Evolutionary conservation across 306 rosid genomes (phyloP).

Genomic region (Casuarina equisetifolia): DNA sequence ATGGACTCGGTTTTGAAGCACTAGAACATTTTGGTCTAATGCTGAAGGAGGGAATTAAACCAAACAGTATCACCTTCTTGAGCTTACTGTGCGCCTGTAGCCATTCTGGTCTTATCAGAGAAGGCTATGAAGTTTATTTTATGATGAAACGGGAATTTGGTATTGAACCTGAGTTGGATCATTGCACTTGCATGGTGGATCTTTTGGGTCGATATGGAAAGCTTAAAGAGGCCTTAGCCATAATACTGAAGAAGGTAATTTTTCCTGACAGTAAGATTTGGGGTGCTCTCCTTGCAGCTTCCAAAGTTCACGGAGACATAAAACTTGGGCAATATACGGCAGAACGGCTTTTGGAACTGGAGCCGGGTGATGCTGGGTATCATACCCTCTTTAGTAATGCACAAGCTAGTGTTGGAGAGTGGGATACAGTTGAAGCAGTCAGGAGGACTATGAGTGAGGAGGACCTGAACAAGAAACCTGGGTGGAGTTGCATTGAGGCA

Average conservation of each 20-base stretch:
- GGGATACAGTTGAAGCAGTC: slow-evolving; percentile 56
- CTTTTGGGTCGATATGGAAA: slow-evolving; percentile 51
- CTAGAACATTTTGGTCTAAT: slow-evolving; percentile 35
- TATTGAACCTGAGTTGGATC: slow-evolving; percentile 54
- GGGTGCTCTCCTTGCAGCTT: slow-evolving; percentile 64
- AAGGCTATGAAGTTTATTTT: slow-evolving; percentile 44
- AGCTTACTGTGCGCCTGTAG: slow-evolving; percentile 62
- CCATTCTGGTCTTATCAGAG: slow-evolving; percentile 59
- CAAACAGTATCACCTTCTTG: slow-evolving; percentile 53
- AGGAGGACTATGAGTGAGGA: slow-evolving; percentile 48
- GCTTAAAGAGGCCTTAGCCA: slow-evolving; percentile 50
- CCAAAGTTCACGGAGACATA: slow-evolving; percentile 42
- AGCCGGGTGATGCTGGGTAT: slow-evolving; percentile 55
- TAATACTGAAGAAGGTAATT: slow-evolving; percentile 43
- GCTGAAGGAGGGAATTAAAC: slow-evolving; percentile 39
- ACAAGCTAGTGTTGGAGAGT: slow-evolving; percentile 52
- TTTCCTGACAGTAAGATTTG: slow-evolving; percentile 56
- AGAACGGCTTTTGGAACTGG: slow-evolving; percentile 51
- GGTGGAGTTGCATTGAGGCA: slow-evolving; percentile 57
- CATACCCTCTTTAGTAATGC: slow-evolving; percentile 52
- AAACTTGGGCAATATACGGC: slow-evolving; percentile 51
- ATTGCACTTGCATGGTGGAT: slow-evolving; percentile 61
- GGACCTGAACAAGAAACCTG: slow-evolving; percentile 57
- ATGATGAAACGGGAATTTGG: slow-evolving; percentile 54
- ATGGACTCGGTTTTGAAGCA: slow-evolving; percentile 49